Evolutionary conservation across 306 rosid genomes (phyloP), one percentile per base, ranked within the genome.

Genomic region (Cicer cuneatum): DNA sequence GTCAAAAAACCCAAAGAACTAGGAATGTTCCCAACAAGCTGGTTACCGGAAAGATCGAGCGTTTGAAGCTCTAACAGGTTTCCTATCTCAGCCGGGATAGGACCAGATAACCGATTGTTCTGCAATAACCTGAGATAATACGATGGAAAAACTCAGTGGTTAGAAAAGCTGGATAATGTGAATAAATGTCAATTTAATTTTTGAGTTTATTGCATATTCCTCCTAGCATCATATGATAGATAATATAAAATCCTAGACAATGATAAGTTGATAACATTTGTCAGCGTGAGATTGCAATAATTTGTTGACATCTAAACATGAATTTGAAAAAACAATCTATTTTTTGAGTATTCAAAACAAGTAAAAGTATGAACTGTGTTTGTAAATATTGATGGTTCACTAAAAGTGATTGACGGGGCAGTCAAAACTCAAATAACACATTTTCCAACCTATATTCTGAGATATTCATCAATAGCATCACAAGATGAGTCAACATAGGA

Each of bases 21-120:
- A 9, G 97, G 99, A 80, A 94, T 89, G 79, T 77, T 82, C 58
- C 98, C 97, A 18, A 12, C 83, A 74, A 94, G 87, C 87, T 87
- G 87, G 84, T 94, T 94, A 41, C 85, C 84, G 1, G 99, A 89
- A 80, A 94, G 89, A 78, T 94, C 99, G 66, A 94, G 95, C 60
- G 96, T 92, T 45, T 72, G 93, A 78, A 94, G 99, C 83, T 86
- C 89, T 39, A 53, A 75, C 43, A 94, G 90, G 54, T 76, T 88
- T 71, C 97, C 99, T 52, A 94, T 86, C 81, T 89, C 93, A 16
- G 79, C 75, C 1, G 99, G 98, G 60, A 94, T 86, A 54, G 97
- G 81, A 66, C 97, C 97, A 52, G 92, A 83, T 83, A 94, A 73
- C 71, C 72, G 81, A 80, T 94, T 94, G 85, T 90, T 92, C 86